Conservation (phyloP, 441 rosid genomes). For the Adansonia gregorii region DNA sequence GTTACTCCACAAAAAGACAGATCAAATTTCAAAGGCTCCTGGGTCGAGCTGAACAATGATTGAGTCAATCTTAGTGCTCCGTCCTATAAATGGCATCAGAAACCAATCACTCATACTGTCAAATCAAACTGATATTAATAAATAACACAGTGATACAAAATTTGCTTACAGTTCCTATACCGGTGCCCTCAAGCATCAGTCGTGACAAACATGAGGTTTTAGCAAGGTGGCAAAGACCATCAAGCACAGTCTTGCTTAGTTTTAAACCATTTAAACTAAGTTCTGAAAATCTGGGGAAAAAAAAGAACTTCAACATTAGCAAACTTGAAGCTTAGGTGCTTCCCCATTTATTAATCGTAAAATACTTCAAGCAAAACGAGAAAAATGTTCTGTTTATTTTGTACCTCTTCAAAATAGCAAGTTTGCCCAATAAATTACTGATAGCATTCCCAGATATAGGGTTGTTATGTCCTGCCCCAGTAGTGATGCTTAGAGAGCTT, state of each 20-base stretch:
- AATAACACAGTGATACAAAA: conserved; percentile 3
- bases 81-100: conserved; percentile 52
- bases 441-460: conserved; percentile 72
- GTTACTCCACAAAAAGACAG: conserved; percentile 74
- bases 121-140: conserved; percentile 14
- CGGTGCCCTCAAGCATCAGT: conserved; percentile 78
- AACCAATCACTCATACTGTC: conserved; percentile 16
- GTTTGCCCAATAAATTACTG: conserved; percentile 63
- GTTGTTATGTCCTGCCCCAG: conserved; percentile 68
- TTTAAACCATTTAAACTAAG: conserved; percentile 79
- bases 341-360: conserved; percentile 4
- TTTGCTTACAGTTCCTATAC: conserved; percentile 74
- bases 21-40: conserved; percentile 78
- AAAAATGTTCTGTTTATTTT: conserved; percentile 16
- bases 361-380: conserved; percentile 11
- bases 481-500: conserved; percentile 13
- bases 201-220: conserved; percentile 66
- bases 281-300: conserved; percentile 66
- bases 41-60: conserved; percentile 53
- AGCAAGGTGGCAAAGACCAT: conserved; percentile 73
- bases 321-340: neutral
- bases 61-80: conserved; percentile 68
- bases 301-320: conserved; percentile 6
- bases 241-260: conserved; percentile 64
- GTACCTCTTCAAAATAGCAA: conserved; percentile 71